Conservation (phyloP, 768 basidiomycete genomes). For the Gloeopeniophorella convolvens region DNA sequence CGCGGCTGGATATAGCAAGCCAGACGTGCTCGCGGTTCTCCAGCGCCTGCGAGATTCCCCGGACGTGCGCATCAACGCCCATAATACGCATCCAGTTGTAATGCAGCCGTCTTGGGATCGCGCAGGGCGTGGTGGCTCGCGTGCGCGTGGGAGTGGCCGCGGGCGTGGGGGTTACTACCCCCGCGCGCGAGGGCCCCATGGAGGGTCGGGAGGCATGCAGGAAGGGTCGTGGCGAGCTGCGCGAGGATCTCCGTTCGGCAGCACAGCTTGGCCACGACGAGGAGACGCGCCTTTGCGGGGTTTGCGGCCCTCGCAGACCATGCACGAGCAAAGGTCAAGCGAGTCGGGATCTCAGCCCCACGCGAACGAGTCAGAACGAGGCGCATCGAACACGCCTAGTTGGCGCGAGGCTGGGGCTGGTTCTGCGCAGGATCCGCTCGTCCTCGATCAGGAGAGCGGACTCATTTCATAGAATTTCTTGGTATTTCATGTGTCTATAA, state of each 20-base stretch:
- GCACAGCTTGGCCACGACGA: too few relatives aligned
- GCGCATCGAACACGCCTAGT: neutral
- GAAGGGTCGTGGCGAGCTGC: conserved; percentile 4
- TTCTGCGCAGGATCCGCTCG: conserved; percentile 13
- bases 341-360: too few relatives aligned
- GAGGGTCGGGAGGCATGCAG: too few relatives aligned
- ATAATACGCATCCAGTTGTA: conserved; percentile 3
- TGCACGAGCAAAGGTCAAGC: too few relatives aligned
- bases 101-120: conserved; percentile 4
- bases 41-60: conserved; percentile 41
- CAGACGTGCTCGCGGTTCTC: conserved; percentile 48
- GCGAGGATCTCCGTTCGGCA: conserved; percentile 1
- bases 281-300: too few relatives aligned
- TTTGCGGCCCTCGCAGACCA: too few relatives aligned
- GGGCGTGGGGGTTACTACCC: neutral
- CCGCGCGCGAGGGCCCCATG: too few relatives aligned
- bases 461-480: conserved; percentile 8
- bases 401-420: conserved; percentile 4
- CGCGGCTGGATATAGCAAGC: conserved; percentile 41
- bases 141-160: neutral
- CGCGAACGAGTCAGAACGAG: too few relatives aligned
- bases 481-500: conserved; percentile 13
- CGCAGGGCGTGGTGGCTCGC: neutral
- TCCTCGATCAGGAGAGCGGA: conserved; percentile 5
- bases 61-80: neutral